These are phyloP conservation scores for Malassezia psittaci DNA, from an alignment of 1,284 basidiomycete species.

Conservation along the genomic window DNA sequence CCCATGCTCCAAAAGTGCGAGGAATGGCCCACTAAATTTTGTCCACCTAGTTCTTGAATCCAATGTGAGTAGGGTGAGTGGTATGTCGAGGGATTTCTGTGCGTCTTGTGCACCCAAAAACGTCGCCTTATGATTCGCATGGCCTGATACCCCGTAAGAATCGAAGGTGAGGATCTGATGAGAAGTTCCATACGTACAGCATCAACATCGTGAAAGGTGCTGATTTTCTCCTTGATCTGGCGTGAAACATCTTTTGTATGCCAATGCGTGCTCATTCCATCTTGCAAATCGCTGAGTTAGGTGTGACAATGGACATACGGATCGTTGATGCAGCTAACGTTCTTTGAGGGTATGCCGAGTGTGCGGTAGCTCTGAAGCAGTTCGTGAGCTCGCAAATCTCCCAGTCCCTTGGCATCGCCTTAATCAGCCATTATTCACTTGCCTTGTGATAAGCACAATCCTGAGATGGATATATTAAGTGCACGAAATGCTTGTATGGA, in stretches of 20 bases:
- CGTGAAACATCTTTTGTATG: conserved; percentile 56
- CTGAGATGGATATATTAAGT: conserved; percentile 45
- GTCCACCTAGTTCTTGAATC: not conserved
- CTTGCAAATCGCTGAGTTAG: conserved; percentile 53
- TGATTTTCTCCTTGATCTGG: conserved; percentile 57
- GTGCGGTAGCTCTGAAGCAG: conserved; percentile 51
- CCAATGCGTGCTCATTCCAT: conserved; percentile 67
- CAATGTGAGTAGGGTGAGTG: conserved; percentile 4
- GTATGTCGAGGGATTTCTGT: not conserved
- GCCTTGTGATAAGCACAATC: conserved; percentile 50
- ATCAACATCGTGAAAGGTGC: conserved; percentile 13
- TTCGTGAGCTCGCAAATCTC: conserved; percentile 58
- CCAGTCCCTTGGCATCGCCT: conserved; percentile 73
- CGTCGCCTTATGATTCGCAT: conserved; percentile 79
- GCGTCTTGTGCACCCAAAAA: conserved; percentile 49
- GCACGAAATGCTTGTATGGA: conserved; percentile 57
- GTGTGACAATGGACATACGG: conserved; percentile 53
- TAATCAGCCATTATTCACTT: not conserved
- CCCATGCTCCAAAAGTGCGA: not conserved
- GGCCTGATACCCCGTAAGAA: conserved; percentile 64
- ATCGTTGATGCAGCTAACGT: conserved; percentile 61
- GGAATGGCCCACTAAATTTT: conserved; percentile 9
- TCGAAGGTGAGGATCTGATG: conserved; percentile 78
- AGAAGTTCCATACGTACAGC: conserved; percentile 5
- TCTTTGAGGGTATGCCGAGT: conserved; percentile 58